Base-by-base conservation (phyloP, 805 yeast genomes). In the Lipomyces oligophaga region DNA sequence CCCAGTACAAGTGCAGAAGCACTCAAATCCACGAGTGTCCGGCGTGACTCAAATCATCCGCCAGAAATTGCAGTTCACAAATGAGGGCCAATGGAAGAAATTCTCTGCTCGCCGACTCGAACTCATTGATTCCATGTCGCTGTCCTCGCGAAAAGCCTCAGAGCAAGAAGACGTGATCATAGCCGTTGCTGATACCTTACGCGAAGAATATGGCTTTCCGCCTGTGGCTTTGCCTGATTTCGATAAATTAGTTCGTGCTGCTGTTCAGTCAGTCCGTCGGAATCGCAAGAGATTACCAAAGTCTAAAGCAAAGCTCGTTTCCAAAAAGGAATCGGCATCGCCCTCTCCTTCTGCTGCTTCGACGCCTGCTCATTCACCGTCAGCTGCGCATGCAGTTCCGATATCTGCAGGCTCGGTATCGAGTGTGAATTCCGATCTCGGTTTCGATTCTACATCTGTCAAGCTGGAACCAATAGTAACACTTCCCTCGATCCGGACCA, bases 21-120 rank as follows among this genome's bases (percentile, higher is more conserved):
- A n/a, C n/a, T n/a, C n/a, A n/a, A n/a, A n/a, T n/a, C 4, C 34
- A 19, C 47, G 53, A 18, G 47, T 48, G 5, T 55, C 60, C 34
- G 81, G 81, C 2, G 71, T 77, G 15, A 79, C 85, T 15, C 76
- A 75, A 57, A 65, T 74, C 5, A 79, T 84, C 13, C 68, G 93
- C 25, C 65, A 69, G 31, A 76, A 77, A 58, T 73, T 93, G 38
- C 76, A 81, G 43, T 93, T 93, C 67, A 72, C 72, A 7, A 96
- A 93, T 63, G 95, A 86, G 51, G 71, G 78, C 34, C 73, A 76
- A 45, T 93, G 98, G 98, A 86, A 85, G 63, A 76, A 79, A 58
- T 90, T 93, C 63, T 83, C 93, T n/a, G 86, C 94, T 1, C 73
- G 97, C 46, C 71, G 98, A 49, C 71, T 93, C 20, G 96, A 88